A percentile compares a stretch with the other conserved stretches of the same genome.
Conservation (phyloP, 2,329 filamentous ascomycete genomes). For the Hyphodiscus sp. region DNA sequence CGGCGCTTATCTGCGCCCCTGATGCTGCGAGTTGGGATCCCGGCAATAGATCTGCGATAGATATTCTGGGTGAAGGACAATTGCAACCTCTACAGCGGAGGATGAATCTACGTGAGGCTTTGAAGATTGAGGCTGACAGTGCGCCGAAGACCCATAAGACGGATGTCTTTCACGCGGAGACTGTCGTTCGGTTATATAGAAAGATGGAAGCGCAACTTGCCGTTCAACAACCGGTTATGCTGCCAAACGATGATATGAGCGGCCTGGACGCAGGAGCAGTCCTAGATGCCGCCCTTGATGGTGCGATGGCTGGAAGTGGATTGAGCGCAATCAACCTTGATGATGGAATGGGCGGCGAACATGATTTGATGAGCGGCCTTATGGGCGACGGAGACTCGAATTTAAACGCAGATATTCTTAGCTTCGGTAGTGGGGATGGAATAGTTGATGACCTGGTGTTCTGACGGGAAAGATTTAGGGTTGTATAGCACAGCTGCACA, state of each 20-base stretch:
- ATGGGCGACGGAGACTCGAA: slow-evolving; percentile 10
- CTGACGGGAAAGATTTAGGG: too few relatives aligned
- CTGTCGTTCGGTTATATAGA: slow-evolving; percentile 25
- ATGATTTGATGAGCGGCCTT: slow-evolving; percentile 19
- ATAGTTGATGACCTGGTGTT: slow-evolving; percentile 21
- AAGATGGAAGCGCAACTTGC: slow-evolving; percentile 26
- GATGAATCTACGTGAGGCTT: slow-evolving; percentile 26
- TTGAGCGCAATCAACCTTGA: slow-evolving; percentile 3
- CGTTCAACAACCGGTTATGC: slow-evolving; percentile 14
- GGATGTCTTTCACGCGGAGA: slow-evolving; percentile 24
- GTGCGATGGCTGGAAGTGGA: slow-evolving; percentile 4
- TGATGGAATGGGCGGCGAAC: slow-evolving; percentile 7
- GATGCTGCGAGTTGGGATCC: slow-evolving; percentile 35
- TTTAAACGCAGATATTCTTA: slow-evolving; percentile 8
- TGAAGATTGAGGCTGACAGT: slow-evolving; percentile 25
- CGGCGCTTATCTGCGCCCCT: slow-evolving; percentile 63
- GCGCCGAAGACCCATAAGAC: slow-evolving; percentile 23
- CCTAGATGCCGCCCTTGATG: slow-evolving; percentile 10
- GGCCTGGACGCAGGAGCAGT: slow-evolving; percentile 11
- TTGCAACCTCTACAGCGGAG: slow-evolving; percentile 21
- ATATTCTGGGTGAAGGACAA: slow-evolving; percentile 6
- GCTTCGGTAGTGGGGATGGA: slow-evolving; percentile 12
- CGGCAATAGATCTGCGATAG: slow-evolving; percentile 1
- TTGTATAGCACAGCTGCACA: too few relatives aligned
- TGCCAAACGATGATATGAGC: slow-evolving; percentile 4